These are phyloP conservation scores for Avicennia marina DNA, from an alignment of 257 asterid species.

Conservation along the genomic window DNA sequence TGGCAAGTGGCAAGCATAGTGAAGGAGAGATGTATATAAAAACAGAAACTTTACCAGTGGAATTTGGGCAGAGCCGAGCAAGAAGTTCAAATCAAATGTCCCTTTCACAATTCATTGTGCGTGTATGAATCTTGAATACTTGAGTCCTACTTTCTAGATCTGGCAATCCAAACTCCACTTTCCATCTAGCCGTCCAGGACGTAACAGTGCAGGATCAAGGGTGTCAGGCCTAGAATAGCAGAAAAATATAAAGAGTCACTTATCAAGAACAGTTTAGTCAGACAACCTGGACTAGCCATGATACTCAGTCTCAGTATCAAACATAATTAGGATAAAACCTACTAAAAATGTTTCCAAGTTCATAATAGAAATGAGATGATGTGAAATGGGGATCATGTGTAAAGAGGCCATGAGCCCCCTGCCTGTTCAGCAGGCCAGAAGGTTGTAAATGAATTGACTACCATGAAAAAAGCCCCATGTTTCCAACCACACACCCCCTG, in stretches of 20 bases:
- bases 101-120: slow-evolving; percentile 82
- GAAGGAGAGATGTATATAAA: background rate
- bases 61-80: slow-evolving; percentile 84
- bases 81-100: slow-evolving; percentile 76
- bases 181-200: slow-evolving; percentile 82
- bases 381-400: no score
- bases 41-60: slow-evolving; percentile 53
- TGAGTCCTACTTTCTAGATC: slow-evolving; percentile 80
- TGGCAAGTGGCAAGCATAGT: background rate
- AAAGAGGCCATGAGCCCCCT: no score
- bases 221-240: slow-evolving; percentile 59
- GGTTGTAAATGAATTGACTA: no score
- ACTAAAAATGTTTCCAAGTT: no score
- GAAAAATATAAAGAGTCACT: background rate
- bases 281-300: background rate
- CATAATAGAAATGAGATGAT: no score
- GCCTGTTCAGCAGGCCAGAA: no score
- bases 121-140: slow-evolving; percentile 72
- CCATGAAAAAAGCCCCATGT: no score
- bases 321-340: no score
- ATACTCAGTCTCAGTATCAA: background rate
- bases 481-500: no score
- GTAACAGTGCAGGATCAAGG: slow-evolving; percentile 68
- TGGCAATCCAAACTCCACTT: slow-evolving; percentile 82
- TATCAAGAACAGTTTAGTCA: background rate